These are phyloP conservation scores for Straminergon stramineum DNA, from an alignment of 225 moss, liverwort and hornwort species.

Conservation along the genomic window DNA sequence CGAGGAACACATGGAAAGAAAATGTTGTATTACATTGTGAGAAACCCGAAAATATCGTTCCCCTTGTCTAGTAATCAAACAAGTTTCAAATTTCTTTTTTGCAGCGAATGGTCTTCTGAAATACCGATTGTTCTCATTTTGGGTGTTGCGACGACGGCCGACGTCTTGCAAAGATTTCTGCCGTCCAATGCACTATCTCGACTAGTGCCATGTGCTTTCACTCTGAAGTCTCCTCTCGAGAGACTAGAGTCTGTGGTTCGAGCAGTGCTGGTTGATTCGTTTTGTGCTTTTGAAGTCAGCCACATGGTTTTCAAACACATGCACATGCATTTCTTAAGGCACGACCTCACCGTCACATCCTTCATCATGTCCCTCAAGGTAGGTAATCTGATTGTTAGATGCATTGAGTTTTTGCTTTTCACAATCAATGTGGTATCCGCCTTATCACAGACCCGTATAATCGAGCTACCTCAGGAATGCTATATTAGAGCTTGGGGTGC, in stretches of 20 bases:
- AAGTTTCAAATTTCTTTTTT: background rate
- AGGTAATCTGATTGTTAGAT: background rate
- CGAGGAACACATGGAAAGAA: background rate
- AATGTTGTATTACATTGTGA: background rate
- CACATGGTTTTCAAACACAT: constrained; percentile 56
- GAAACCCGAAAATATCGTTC: background rate
- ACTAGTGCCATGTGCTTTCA: constrained; percentile 65
- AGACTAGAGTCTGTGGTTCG: constrained; percentile 61
- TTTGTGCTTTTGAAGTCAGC: constrained; percentile 77
- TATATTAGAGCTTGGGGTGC: background rate
- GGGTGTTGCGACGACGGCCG: constrained; percentile 77
- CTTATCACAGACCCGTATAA: background rate
- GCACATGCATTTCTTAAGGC: constrained; percentile 50
- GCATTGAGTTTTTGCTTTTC: background rate
- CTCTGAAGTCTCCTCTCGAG: constrained; percentile 61
- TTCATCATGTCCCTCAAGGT: constrained; percentile 86
- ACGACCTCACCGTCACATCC: constrained; percentile 80
- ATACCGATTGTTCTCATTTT: constrained; percentile 77
- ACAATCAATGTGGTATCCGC: background rate
- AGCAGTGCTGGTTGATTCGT: constrained; percentile 68
- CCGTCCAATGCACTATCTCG: constrained; percentile 66
- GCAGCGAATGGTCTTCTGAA: constrained; percentile 88
- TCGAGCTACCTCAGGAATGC: background rate
- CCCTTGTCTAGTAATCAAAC: background rate
- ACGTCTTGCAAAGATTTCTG: constrained; percentile 56